These are phyloP conservation scores for Tilletia caries DNA, from an alignment of 1,284 basidiomycete genomes.

Conservation along the genomic window DNA sequence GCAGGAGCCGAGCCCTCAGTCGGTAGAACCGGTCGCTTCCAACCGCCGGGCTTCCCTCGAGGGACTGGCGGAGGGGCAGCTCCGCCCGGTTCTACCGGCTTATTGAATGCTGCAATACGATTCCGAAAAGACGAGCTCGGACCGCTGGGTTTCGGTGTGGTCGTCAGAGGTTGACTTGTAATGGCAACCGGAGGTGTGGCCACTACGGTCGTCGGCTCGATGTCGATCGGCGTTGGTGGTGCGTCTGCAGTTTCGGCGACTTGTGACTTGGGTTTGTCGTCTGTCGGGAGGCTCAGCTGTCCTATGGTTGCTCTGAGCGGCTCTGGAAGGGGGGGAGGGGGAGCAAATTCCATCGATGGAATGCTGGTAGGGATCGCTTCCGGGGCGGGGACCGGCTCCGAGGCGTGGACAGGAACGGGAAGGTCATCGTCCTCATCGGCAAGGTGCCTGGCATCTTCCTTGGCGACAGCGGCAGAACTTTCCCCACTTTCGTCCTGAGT, in stretches of 20 bases:
- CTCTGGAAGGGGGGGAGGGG: neutral
- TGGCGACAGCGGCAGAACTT: conserved; percentile 25
- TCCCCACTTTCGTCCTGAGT: conserved; percentile 28
- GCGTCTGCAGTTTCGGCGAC: neutral
- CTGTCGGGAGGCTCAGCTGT: neutral
- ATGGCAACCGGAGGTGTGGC: neutral
- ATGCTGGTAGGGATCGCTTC: neutral
- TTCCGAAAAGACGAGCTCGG: conserved; percentile 46
- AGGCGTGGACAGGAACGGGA: neutral
- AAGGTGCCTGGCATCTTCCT: too few species aligned
- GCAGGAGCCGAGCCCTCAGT: conserved; percentile 24
- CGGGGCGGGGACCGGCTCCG: neutral
- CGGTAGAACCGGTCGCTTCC: conserved; percentile 42
- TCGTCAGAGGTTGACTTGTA: conserved; percentile 14
- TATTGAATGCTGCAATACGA: conserved; percentile 52
- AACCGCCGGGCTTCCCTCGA: conserved; percentile 43
- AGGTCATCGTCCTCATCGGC: neutral
- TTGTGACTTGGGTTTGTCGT: neutral
- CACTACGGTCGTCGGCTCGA: neutral
- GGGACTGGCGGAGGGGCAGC: conserved; percentile 42
- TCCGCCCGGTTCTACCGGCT: conserved; percentile 21
- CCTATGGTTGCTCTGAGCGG: neutral
- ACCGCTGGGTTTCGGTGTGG: conserved; percentile 34
- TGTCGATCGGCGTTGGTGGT: neutral
- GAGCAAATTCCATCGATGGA: neutral